Base-by-base conservation (phyloP, 352 stramenopile genomes). In the Phytophthora nicotianae region DNA sequence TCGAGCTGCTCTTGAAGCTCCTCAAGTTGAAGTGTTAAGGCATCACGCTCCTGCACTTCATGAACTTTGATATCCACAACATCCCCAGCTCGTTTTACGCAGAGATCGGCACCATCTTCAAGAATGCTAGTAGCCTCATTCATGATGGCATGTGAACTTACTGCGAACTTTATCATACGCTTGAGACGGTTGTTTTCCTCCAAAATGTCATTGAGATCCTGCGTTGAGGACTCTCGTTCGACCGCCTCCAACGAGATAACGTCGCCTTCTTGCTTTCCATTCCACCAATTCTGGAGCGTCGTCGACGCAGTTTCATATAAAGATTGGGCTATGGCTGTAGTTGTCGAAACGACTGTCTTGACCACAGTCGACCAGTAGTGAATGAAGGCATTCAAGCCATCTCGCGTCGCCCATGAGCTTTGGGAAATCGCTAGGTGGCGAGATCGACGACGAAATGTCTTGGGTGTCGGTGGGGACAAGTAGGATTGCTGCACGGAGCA, bases 171-270 rank as follows among this genome's bases (percentile, higher is more conserved):
- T 11, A 73, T 26, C 41, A 68, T 62, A 10, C 48, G 59, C n/a
- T 68, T 68, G 40, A 73, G 65, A 2, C 59, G 65, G 20, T 54
- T 54, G 20, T 73, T 73, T 27, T 73, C 65, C 27, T 57, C 42
- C 42, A 73, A 32, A 7, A 69, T 68, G 17, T 58, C 48, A 27
- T 69, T 35, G 11, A 69, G 19, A 35, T 19, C 46, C 7, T 56
- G 29, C 2, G 42, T 41, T 21, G 41, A 17, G 14, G 35, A 33
- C 17, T 61, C 41, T 24, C 21, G 27, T 21, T 69, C 59, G 9
- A 69, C 46, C 19, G 65, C n/a, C n/a, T 65, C 51, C 27, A 72
- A 38, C n/a, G 48, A 38, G 4, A 21, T 41, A 11, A 17, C 35
- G 11, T 60, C 50, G 7, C 43, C 41, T 16, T 64, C 33, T 16